These are phyloP conservation scores for Diaporthe sp. DNA, from an alignment of 2,329 filamentous ascomycete genomes.

Conservation along the genomic window DNA sequence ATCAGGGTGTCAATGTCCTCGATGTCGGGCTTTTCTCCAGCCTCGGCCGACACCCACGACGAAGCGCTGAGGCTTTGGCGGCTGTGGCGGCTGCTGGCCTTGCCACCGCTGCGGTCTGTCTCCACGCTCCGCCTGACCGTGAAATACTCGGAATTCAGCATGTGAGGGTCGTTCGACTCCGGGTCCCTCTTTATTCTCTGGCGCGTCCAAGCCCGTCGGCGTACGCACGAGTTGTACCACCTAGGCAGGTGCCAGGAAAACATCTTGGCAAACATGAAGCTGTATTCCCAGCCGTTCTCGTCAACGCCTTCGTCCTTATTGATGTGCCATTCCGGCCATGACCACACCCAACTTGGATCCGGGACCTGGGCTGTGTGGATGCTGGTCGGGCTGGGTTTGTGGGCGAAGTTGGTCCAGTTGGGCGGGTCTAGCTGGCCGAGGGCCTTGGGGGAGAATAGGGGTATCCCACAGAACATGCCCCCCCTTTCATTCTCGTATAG, in stretches of 20 bases:
- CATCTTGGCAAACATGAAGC: conserved; percentile 81
- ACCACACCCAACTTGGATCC: conserved; percentile 96
- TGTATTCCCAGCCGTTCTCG: conserved; percentile 96
- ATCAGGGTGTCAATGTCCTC: conserved; percentile 78
- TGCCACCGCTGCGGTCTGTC: conserved; percentile 56
- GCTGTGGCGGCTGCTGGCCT: conserved; percentile 48
- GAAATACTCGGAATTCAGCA: conserved; percentile 85
- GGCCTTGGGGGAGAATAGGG: conserved; percentile 89
- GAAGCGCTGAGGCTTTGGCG: conserved; percentile 54
- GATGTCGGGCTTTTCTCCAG: conserved; percentile 66
- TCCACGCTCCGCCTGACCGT: conserved; percentile 73
- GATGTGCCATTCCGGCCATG: conserved; percentile 74
- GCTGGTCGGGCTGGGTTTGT: conserved; percentile 72
- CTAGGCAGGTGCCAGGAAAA: conserved; percentile 90
- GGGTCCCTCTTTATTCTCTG: conserved; percentile 77
- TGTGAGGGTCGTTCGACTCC: conserved; percentile 68
- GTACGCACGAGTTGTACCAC: conserved; percentile 97
- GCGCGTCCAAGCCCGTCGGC: conserved; percentile 88
- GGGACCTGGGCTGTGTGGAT: conserved; percentile 92
- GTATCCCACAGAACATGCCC: conserved; percentile 87
- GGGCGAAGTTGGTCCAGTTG: conserved; percentile 83
- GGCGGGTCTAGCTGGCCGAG: conserved; percentile 88
- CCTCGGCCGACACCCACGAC: conserved; percentile 48
- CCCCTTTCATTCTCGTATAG: conserved; percentile 97
- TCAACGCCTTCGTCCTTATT: conserved; percentile 85